Evolutionary conservation across 345 rosid genomes (phyloP), one percentile per base, ranked within the genome.

Genomic region (Salix purpurea): DNA sequence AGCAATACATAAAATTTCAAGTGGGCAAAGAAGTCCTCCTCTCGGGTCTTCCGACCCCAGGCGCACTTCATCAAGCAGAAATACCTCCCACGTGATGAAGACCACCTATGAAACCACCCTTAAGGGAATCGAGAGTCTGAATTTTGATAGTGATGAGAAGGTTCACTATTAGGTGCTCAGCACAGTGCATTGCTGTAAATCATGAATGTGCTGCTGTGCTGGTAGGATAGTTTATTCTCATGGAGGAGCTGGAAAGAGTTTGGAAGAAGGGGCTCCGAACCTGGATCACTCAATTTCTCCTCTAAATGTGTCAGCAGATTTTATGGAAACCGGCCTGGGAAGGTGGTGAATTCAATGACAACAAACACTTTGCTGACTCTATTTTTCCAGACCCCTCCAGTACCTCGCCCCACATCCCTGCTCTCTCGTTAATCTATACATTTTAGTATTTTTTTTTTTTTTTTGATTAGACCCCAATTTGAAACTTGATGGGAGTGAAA

Each of bases 71-170:
- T 89, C 94, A 7, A 88, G 87, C 6, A 86, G 94, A 85, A 87
- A 81, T 36, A 70, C 81, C 0, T 12, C 81, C 12, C 86, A 85
- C 44, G n/a, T n/a, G n/a, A 70, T 78, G 54, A 89, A 88, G 87
- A 83, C 78, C 21, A 83, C 78, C 19, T 90, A 86, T n/a, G 97
- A 92, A 50, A 76, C 88, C 37, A 81, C 93, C 48, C 82, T 92
- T 1, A 90, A 86, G 82, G 97, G 93, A 77, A 87, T 92, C 0
- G 93, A 90, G 80, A 71, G 82, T 67, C 88, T 92, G 77, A 90
- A 84, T 77, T 86, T 92, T 58, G 92, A 87, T 65, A 54, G 74
- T 67, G 89, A 88, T 19, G 91, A 88, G 72, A 84, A 81, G 78
- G 87, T 81, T 80, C 88, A 83, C 50, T 85, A 81, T 71, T 88